Evolutionary conservation across 2,329 filamentous ascomycete species (phyloP), one percentile per base, ranked within the genome.

Genomic region (Gaeumannomyces tritici): DNA sequence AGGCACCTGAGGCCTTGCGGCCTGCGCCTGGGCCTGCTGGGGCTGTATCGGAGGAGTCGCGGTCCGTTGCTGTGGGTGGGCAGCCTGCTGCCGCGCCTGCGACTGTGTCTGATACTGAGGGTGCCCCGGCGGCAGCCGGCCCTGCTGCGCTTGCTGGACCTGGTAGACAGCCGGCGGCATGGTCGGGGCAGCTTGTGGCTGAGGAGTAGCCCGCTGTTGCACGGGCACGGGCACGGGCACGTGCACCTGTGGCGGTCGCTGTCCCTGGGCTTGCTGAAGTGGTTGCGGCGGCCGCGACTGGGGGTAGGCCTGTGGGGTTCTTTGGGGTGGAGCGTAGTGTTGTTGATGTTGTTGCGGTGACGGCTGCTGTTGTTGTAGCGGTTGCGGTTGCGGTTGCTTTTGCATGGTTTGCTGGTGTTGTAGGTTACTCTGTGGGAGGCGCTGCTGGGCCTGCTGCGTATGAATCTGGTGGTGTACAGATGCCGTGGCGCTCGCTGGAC

Each of bases 301-400:
- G 27, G 27, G 21, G 13, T 57, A 27, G 7, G 55, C 6, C 27
- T 21, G 42, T 24, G 47, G 65, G 18, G 27, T 29, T n/a, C 47
- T 26, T 1, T 26, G 59, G 18, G 68, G 69, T 26, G 67, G 62
- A 24, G 64, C 61, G 13, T 61, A 59, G 55, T 64, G 63, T 42
- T 29, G 51, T 60, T 57, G 33, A 33, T 31, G 57, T 57, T 21
- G 27, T 51, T 11, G 58, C 15, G 12, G 33, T 35, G 12, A 12
- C 15, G 12, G 57, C 55, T 27, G 62, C 56, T 55, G 64, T 57
- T 21, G 27, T 35, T 7, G 58, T 47, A 27, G 60, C 3, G 3
- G 42, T 4, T 8, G n/a, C 35, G 18, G 35, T 24, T 3, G 54
- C 24, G 28, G 55, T 26, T 56, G 55, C 12, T 28, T 27, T 56